A percentile compares a stretch with the other conserved stretches of the same genome.
phyloP scores from a whole-genome alignment of 2,329 filamentous ascomycete genomes.

The Botrytis sinoallii region DNA sequence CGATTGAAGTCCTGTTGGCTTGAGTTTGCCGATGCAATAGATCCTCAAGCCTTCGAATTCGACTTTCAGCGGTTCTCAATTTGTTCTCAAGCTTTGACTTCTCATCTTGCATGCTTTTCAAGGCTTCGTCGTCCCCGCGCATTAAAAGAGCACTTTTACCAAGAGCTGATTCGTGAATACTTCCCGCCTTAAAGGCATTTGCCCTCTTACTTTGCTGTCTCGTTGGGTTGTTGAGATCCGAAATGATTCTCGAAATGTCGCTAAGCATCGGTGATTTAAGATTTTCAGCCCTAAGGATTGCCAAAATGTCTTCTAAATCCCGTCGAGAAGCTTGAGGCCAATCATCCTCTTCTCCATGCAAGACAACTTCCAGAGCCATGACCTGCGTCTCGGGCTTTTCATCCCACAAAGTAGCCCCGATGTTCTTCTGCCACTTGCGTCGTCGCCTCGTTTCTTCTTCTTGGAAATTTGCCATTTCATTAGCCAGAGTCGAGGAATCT shows the following conservation, averaged over 20 bases:
- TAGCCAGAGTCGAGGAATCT: slow-evolving; percentile 82
- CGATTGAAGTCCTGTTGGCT: slow-evolving; percentile 51
- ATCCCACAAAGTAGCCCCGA: slow-evolving; percentile 66
- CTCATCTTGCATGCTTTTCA: slow-evolving; percentile 75
- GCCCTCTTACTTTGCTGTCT: slow-evolving; percentile 82
- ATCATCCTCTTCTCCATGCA: slow-evolving; percentile 72
- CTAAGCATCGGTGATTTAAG: slow-evolving; percentile 64
- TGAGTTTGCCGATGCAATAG: slow-evolving; percentile 80
- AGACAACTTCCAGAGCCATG: slow-evolving; percentile 77
- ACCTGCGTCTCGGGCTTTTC: slow-evolving; percentile 67
- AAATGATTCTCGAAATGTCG: slow-evolving; percentile 72
- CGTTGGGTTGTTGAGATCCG: slow-evolving; percentile 76
- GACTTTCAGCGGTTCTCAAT: slow-evolving; percentile 79
- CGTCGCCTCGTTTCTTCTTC: slow-evolving; percentile 89
- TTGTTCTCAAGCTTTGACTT: slow-evolving; percentile 72
- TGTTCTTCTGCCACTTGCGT: slow-evolving; percentile 84
- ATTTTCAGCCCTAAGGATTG: slow-evolving; percentile 61
- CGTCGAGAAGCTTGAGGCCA: slow-evolving; percentile 78
- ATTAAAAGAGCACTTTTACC: slow-evolving; percentile 83
- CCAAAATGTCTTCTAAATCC: slow-evolving; percentile 73
- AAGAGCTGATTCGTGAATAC: slow-evolving; percentile 84
- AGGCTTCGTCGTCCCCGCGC: slow-evolving; percentile 81
- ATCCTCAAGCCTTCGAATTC: slow-evolving; percentile 87
- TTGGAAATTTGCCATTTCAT: slow-evolving; percentile 88
- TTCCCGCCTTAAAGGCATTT: slow-evolving; percentile 95